Evolutionary conservation across 225 moss, liverwort and hornwort species (phyloP).

Genomic region (Pseudoscleropodium purum): DNA sequence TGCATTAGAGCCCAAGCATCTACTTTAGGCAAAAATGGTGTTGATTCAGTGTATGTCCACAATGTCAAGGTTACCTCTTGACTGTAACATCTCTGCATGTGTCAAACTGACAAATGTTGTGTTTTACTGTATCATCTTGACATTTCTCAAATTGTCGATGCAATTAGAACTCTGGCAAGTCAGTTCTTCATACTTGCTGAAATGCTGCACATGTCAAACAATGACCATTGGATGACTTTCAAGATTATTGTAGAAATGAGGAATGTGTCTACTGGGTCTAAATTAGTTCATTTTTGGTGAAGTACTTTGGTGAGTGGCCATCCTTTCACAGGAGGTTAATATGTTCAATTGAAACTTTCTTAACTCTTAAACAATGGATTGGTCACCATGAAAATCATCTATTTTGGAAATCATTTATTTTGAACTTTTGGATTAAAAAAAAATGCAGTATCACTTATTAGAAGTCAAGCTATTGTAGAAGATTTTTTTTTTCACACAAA

Average conservation of each 20-base stretch:
- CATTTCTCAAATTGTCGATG: background rate
- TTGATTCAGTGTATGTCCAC: background rate
- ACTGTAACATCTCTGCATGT: background rate
- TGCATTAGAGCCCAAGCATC: background rate
- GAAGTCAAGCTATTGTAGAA: too few relatives aligned
- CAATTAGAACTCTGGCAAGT: background rate
- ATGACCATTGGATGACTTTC: rapidly evolving
- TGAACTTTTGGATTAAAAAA: too few relatives aligned
- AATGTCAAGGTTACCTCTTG: background rate
- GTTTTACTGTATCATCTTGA: background rate
- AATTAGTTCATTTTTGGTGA: background rate
- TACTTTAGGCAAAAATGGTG: background rate
- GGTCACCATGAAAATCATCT: too few relatives aligned
- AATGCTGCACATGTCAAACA: background rate
- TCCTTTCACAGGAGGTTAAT: background rate
- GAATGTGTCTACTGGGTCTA: background rate
- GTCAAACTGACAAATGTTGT: background rate
- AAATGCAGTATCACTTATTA: too few relatives aligned
- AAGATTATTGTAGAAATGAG: background rate
- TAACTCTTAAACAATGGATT: too few relatives aligned
- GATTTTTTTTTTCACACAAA: too few relatives aligned
- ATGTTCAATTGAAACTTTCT: background rate
- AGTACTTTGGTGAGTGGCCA: background rate
- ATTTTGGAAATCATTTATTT: too few relatives aligned
- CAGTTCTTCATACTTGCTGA: background rate